Base-by-base conservation (phyloP, 306 rosid genomes). In the Quercus bicolor region DNA sequence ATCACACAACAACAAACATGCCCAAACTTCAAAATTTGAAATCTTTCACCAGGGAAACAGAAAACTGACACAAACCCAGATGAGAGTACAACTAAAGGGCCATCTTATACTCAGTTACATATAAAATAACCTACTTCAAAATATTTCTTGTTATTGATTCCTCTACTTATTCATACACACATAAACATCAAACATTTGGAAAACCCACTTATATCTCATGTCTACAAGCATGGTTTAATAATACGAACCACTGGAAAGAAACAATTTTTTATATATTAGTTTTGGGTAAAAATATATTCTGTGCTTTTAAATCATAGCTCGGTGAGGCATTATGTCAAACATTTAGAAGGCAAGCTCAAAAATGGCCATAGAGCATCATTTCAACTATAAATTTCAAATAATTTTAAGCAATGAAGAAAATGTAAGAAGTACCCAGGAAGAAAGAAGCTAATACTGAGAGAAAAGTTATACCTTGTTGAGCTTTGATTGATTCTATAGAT, bases 291-390 rank as follows among this genome's bases (percentile, higher is more conserved):
- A 62, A 62, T 5, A 24, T 23, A 34, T 66, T 4, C 52, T 9
- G 53, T 34, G 15, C 4, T 8, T 15, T 34, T 66, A 18, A 34
- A 72, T 56, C 75, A 34, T 13, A 56, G 19, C 75, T 56, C 78
- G 20, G 2, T 74, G 55, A 53, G 51, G 37, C 82, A 79, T 69
- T 81, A 79, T 26, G 10, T 82, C 84, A 13, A 85, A 81, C 78
- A 81, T 70, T 76, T 75, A 24, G 76, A 78, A 1, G 69, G 80
- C 88, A 48, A 16, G 55, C 21, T 21, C 11, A 24, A 79, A 66
- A 18, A 40, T 34, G 20, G 65, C 60, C 10, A 4, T 64, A 19
- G 8, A 34, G 26, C 52, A 1, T 66, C 23, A 66, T 4, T 66
- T 2, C 11, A 6, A 19, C 3, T 11, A 64, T 24, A 31, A 8